phyloP scores from a whole-genome alignment of 441 rosid genomes.

The Populus hybrid region DNA sequence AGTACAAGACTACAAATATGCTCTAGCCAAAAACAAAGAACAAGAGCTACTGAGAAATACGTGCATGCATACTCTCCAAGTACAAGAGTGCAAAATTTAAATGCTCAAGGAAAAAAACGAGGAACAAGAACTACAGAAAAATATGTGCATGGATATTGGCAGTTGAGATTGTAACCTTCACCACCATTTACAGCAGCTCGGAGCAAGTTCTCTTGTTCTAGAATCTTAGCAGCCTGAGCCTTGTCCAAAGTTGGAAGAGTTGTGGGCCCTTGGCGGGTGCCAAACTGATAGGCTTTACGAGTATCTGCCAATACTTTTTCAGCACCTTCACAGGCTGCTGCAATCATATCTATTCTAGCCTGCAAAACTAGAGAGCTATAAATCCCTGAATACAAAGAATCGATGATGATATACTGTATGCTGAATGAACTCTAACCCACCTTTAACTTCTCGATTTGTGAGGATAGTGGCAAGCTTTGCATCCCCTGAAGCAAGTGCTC shows the following conservation, averaged over 20 bases:
- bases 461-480: slow-evolving; percentile 70
- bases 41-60: neutral
- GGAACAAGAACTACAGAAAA: neutral
- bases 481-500: slow-evolving; percentile 89
- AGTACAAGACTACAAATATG: neutral
- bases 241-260: slow-evolving; percentile 86
- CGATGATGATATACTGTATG: neutral
- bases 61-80: neutral
- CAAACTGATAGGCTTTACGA: slow-evolving; percentile 82
- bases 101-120: slow-evolving; percentile 6
- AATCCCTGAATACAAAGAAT: slow-evolving; percentile 1
- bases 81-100: neutral
- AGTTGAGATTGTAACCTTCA: slow-evolving; percentile 48
- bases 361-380: slow-evolving; percentile 30
- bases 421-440: slow-evolving; percentile 28
- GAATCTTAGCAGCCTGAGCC: slow-evolving; percentile 86
- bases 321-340: slow-evolving; percentile 92
- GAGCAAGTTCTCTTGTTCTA: slow-evolving; percentile 76
- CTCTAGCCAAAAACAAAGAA: slow-evolving; percentile 4
- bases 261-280: slow-evolving; percentile 79
- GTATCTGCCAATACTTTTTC: slow-evolving; percentile 82
- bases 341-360: slow-evolving; percentile 87
- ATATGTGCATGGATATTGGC: neutral
- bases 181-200: slow-evolving; percentile 82
- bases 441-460: slow-evolving; percentile 80